phyloP scores from a whole-genome alignment of 495 filamentous ascomycete genomes.

The Aspergillus funiculosus region DNA sequence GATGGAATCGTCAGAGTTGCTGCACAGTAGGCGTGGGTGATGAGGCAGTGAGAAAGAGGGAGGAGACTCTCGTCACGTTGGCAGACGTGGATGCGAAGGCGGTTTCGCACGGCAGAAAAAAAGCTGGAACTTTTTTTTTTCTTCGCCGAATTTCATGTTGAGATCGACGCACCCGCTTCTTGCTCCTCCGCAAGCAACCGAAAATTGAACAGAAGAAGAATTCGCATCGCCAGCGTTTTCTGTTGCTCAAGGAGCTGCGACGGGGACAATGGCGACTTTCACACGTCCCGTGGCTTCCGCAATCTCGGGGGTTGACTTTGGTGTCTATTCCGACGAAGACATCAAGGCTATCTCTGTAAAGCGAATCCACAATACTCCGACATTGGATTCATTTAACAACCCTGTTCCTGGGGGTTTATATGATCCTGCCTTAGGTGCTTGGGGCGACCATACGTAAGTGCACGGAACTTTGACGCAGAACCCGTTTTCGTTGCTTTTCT shows the following conservation, averaged over 20 bases:
- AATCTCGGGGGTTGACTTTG: constrained; percentile 86
- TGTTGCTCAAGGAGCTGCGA: constrained; percentile 42
- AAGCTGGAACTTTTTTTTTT: constrained; percentile 22
- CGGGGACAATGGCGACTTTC: constrained; percentile 61
- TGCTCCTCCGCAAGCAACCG: constrained; percentile 17
- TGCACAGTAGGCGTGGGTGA: not conserved
- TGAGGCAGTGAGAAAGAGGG: not conserved
- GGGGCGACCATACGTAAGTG: constrained; percentile 71
- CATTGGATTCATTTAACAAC: constrained; percentile 82
- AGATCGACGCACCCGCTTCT: constrained; percentile 21
- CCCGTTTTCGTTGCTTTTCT: too few species aligned
- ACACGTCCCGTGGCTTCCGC: constrained; percentile 80
- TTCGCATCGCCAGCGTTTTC: constrained; percentile 35
- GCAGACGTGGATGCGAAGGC: constrained; percentile 13
- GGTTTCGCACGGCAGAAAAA: constrained; percentile 24
- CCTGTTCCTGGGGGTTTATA: constrained; percentile 85
- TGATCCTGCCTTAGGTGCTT: constrained; percentile 88
- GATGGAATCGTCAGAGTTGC: not conserved
- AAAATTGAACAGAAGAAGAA: constrained; percentile 8
- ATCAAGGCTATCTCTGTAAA: constrained; percentile 87
- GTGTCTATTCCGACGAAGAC: constrained; percentile 70
- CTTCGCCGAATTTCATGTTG: constrained; percentile 19
- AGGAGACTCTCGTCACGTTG: constrained; percentile 12
- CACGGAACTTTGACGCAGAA: too few species aligned
- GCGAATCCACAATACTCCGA: constrained; percentile 80